A percentile compares a stretch with the other conserved stretches of the same genome.
phyloP scores from a whole-genome alignment of 2,329 filamentous ascomycete species.

The Arachnopeziza araneosa region DNA sequence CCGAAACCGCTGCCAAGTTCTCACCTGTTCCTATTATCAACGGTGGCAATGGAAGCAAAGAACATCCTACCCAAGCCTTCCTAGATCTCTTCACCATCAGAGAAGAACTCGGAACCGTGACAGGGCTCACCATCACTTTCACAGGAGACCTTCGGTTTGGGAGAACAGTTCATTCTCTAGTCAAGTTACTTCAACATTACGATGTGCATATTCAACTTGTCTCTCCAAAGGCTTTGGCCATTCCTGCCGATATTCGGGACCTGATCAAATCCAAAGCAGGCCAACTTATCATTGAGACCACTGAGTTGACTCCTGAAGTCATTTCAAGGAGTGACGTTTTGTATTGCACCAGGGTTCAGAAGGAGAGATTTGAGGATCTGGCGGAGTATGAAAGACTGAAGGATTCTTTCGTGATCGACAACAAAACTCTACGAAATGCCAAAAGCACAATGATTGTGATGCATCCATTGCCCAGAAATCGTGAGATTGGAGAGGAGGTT shows the following conservation, averaged over 20 bases:
- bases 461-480: slow-evolving; percentile 91
- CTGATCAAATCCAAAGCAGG: slow-evolving; percentile 63
- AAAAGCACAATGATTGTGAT: slow-evolving; percentile 92
- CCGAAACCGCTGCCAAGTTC: slow-evolving; percentile 78
- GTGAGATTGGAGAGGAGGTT: slow-evolving; percentile 90
- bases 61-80: slow-evolving; percentile 97
- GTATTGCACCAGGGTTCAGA: slow-evolving; percentile 95
- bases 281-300: slow-evolving; percentile 70
- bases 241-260: slow-evolving; percentile 70
- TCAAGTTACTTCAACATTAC: slow-evolving; percentile 93
- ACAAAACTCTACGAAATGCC: slow-evolving; percentile 80
- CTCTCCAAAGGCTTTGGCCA: slow-evolving; percentile 68
- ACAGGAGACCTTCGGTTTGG: slow-evolving; percentile 89
- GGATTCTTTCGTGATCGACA: slow-evolving; percentile 84
- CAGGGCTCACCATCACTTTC: slow-evolving; percentile 94
- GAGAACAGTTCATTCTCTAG: slow-evolving; percentile 88
- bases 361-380: slow-evolving; percentile 83
- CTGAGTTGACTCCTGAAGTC: slow-evolving; percentile 79
- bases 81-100: slow-evolving; percentile 97
- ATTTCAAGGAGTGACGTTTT: slow-evolving; percentile 82
- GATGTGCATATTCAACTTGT: slow-evolving; percentile 92
- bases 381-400: slow-evolving; percentile 82
- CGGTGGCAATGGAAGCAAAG: slow-evolving; percentile 89
- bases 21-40: slow-evolving; percentile 93
- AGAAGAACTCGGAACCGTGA: slow-evolving; percentile 92